Base-by-base conservation (phyloP, 106 monocot species). In the Acanthochlamys bracteata region DNA sequence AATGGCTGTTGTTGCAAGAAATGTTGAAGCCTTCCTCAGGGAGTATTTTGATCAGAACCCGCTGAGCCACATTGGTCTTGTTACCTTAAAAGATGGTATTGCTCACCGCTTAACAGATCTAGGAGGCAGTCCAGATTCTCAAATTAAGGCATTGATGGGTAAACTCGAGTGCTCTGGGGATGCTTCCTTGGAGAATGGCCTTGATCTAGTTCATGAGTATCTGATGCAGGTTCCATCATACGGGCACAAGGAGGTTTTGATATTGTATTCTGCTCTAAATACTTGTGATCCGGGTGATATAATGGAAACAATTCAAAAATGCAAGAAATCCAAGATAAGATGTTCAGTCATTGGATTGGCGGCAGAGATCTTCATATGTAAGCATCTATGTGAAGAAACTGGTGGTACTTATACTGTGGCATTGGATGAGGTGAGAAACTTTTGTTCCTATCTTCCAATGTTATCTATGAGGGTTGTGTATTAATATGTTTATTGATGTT, bases 21-120 rank as follows among this genome's bases (percentile, higher is more conserved):
- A 74, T 66, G 83, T 73, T 0, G 92, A 83, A 75, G 71, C 70
- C 24, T 99, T 99, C 59, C 79, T 99, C 17, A 80, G 86, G 74
- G 98, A 99, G 76, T 99, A 85, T 75, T 92, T 99, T 71, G 88
- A 92, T 74, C 92, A 99, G 67, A 99, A 99, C 49, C 98, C 92
- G 3, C 85, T 99, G 25, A 92, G 92, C 69, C 98, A 92, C 75
- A 69, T 92, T 53, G 89, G 98, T 42, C 61, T 92, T 6, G 71
- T 99, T 6, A 78, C 77, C 23, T 86, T 99, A 59, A 92, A 99
- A 72, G 98, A 99, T 71, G 98, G 98, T 55, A 47, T 99, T 62
- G 69, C 92, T n/a, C 85, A 99, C 11, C 69, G 89, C 47, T 79
- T 92, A 57, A 92, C 98, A 27, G 83, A 99, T 13, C 71, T 99